These are phyloP conservation scores for Sherardia arvensis DNA, from an alignment of 257 asterid genomes.

Conservation along the genomic window DNA sequence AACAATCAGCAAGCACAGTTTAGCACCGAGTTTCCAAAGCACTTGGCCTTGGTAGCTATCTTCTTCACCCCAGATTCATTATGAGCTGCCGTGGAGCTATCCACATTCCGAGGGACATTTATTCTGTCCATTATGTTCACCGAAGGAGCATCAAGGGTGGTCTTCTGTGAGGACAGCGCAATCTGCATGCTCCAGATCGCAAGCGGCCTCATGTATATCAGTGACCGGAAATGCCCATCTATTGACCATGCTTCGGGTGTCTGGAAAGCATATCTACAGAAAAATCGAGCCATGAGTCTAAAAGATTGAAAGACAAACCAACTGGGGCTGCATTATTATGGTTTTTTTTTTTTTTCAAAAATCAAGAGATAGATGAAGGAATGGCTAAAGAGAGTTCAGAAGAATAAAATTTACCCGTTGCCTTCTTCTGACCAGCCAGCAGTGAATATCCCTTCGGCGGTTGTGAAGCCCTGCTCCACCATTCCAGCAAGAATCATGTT, in stretches of 20 bases:
- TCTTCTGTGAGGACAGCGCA: slow-evolving; percentile 53
- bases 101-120: slow-evolving; percentile 14
- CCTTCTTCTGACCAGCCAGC: slow-evolving; percentile 99
- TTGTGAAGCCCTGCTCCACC: slow-evolving; percentile 83
- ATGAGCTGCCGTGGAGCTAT: slow-evolving; percentile 16
- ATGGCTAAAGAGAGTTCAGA: background rate
- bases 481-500: slow-evolving; percentile 96
- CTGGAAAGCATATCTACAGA: slow-evolving; percentile 73
- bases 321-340: background rate
- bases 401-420: slow-evolving; percentile 48
- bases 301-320: too few species aligned
- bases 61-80: slow-evolving; percentile 44
- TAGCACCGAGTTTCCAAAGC: slow-evolving; percentile 58
- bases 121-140: slow-evolving; percentile 51
- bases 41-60: slow-evolving; percentile 41
- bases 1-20: slow-evolving; percentile 55
- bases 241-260: slow-evolving; percentile 95
- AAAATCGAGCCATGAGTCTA: background rate
- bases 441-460: slow-evolving; percentile 86
- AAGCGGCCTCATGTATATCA: slow-evolving; percentile 90
- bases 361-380: background rate
- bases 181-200: slow-evolving; percentile 96
- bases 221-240: slow-evolving; percentile 94
- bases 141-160: slow-evolving; percentile 44
- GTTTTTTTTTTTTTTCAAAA: too few species aligned